These are phyloP conservation scores for Pythium sp. DNA, from an alignment of 352 stramenopile genomes.

Conservation along the genomic window DNA sequence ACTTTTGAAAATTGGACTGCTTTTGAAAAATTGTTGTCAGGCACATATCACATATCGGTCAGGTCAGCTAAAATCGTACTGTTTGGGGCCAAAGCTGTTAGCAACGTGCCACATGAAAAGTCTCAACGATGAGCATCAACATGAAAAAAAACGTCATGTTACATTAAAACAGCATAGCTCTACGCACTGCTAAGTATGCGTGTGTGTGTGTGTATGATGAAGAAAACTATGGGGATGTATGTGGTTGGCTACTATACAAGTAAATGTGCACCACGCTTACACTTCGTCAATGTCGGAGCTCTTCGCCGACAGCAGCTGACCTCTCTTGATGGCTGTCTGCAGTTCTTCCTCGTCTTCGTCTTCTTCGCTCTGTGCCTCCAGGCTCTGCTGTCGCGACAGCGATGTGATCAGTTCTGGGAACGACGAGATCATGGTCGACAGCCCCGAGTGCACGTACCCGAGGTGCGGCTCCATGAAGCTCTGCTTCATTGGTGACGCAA, in stretches of 20 bases:
- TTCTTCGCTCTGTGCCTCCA: constrained; percentile 15
- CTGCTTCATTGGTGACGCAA: constrained; percentile 16
- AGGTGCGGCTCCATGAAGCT: constrained; percentile 14
- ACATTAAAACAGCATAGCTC: background rate
- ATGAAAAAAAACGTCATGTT: background rate
- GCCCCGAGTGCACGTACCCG: constrained; percentile 14
- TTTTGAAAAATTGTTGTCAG: too few species aligned
- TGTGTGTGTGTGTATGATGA: background rate
- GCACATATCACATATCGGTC: too few species aligned
- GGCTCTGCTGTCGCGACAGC: constrained; percentile 14
- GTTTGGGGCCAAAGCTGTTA: too few species aligned
- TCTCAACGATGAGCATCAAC: background rate
- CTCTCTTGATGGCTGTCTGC: background rate
- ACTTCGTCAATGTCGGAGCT: constrained; percentile 17
- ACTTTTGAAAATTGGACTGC: too few species aligned
- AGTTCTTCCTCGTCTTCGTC: constrained; percentile 3
- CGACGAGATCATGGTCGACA: constrained; percentile 15
- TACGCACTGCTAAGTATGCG: background rate
- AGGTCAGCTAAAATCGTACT: too few species aligned
- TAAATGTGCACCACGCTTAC: constrained; percentile 1
- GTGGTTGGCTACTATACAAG: constrained; percentile 5
- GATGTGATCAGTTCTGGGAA: constrained; percentile 8
- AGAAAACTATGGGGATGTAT: background rate
- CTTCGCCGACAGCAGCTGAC: background rate
- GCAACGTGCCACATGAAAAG: too few species aligned